Evolutionary conservation across 1,139 yeast species (phyloP).

Genomic region (Kluyveromyces sp.): DNA sequence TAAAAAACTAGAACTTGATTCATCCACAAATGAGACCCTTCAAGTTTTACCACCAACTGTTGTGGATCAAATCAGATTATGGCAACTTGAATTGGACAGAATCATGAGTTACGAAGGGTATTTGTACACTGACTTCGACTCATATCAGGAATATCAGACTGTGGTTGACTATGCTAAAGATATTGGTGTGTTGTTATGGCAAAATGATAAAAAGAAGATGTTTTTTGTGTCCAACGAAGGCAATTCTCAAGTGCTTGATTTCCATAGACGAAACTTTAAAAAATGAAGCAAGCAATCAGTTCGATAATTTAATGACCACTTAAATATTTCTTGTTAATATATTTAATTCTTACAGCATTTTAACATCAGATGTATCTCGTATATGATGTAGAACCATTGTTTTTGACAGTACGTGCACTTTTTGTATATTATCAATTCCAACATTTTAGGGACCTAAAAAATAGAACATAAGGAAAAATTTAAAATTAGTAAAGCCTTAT

Average conservation of each 20-base stretch:
- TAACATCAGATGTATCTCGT: background rate
- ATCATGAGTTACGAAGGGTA: constrained; percentile 85
- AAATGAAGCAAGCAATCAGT: constrained; percentile 13
- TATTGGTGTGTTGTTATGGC: constrained; percentile 85
- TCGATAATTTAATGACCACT: too few relatives aligned
- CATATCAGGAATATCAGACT: constrained; percentile 66
- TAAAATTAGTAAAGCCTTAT: constrained; percentile 8
- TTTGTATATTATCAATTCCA: background rate
- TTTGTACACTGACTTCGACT: constrained; percentile 76
- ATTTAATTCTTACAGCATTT: background rate
- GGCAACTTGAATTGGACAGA: constrained; percentile 96
- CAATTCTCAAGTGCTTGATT: constrained; percentile 79
- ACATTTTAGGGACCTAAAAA: background rate
- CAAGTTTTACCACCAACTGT: constrained; percentile 90
- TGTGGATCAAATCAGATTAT: constrained; percentile 85
- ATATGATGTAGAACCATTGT: too few relatives aligned
- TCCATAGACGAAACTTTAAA: constrained; percentile 52
- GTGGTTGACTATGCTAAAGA: constrained; percentile 77
- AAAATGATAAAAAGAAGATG: constrained; percentile 55
- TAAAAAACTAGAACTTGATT: constrained; percentile 56
- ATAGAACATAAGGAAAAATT: background rate
- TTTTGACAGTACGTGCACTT: background rate
- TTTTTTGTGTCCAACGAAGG: constrained; percentile 82
- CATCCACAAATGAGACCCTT: constrained; percentile 47
- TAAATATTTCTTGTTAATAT: background rate